These are phyloP conservation scores for Zoysia matrella DNA, from an alignment of 202 grass and related monocot genomes.

Conservation along the genomic window DNA sequence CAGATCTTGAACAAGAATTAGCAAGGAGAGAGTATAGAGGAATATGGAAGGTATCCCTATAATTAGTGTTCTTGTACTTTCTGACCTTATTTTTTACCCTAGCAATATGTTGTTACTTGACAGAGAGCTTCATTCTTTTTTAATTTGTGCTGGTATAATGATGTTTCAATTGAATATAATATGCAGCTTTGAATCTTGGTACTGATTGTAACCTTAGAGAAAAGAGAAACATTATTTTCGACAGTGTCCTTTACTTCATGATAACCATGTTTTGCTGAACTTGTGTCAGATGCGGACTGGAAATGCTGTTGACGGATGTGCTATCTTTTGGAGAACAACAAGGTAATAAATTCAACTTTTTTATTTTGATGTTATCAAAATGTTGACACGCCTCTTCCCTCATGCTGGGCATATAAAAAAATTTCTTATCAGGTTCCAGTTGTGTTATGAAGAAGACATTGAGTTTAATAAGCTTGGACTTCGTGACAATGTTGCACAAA, in stretches of 20 bases:
- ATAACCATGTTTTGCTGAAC: conserved; percentile 40
- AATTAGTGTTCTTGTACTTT: conserved; percentile 20
- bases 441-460: conserved; percentile 75
- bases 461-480: conserved; percentile 87
- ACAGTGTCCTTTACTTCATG: conserved; percentile 32
- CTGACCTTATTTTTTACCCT: not conserved
- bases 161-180: conserved; percentile 23
- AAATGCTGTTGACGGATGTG: conserved; percentile 89
- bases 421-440: conserved; percentile 69
- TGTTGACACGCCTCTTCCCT: conserved; percentile 12
- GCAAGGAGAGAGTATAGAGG: conserved; percentile 63
- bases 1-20: conserved; percentile 76
- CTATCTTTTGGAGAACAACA: conserved; percentile 85
- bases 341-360: conserved; percentile 53
- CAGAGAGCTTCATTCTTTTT: conserved; percentile 21
- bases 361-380: conserved; percentile 8
- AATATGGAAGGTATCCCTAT: conserved; percentile 76
- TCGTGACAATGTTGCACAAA: conserved; percentile 93
- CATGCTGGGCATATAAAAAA: conserved; percentile 9
- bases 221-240: conserved; percentile 16
- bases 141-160: conserved; percentile 22
- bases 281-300: conserved; percentile 81
- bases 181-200: not conserved
- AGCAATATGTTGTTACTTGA: conserved; percentile 10
- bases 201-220: conserved; percentile 19